Conservation (phyloP, 257 asterid species). For the Petunia secreta region DNA sequence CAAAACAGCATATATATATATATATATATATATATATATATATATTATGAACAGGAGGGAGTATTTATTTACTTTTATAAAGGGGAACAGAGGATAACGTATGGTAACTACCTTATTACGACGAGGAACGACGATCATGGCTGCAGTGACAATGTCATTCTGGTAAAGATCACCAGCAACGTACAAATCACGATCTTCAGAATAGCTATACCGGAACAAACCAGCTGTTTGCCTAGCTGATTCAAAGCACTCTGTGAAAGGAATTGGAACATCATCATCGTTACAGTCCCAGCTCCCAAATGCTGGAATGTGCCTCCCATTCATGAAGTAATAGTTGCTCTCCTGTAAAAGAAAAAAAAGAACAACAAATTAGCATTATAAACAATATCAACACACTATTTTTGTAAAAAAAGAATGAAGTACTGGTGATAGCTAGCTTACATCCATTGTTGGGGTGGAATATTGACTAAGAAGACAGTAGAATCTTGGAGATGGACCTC, state of each 20-base stretch:
- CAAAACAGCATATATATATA: too few species aligned
- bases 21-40: too few species aligned
- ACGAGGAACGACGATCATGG: slow-evolving; percentile 83
- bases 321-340: slow-evolving; percentile 15
- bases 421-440: not conserved
- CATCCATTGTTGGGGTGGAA: slow-evolving; percentile 17
- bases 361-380: not conserved
- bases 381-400: not conserved
- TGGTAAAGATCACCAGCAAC: slow-evolving; percentile 79
- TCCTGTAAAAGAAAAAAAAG: not conserved
- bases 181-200: slow-evolving; percentile 70
- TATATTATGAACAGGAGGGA: too few species aligned
- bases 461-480: not conserved
- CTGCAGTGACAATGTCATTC: slow-evolving; percentile 63
- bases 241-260: slow-evolving; percentile 80
- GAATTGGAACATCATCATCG: slow-evolving; percentile 47
- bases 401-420: too few species aligned
- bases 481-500: slow-evolving; percentile 5
- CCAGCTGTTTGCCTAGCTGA: slow-evolving; percentile 55
- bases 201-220: slow-evolving; percentile 53
- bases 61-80: too few species aligned
- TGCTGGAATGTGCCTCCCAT: slow-evolving; percentile 71
- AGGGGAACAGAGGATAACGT: too few species aligned
- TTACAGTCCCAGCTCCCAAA: slow-evolving; percentile 91
- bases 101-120: slow-evolving; percentile 47